Evolutionary conservation across 495 filamentous ascomycete genomes (phyloP).

Genomic region (Daldinia caldariorum): DNA sequence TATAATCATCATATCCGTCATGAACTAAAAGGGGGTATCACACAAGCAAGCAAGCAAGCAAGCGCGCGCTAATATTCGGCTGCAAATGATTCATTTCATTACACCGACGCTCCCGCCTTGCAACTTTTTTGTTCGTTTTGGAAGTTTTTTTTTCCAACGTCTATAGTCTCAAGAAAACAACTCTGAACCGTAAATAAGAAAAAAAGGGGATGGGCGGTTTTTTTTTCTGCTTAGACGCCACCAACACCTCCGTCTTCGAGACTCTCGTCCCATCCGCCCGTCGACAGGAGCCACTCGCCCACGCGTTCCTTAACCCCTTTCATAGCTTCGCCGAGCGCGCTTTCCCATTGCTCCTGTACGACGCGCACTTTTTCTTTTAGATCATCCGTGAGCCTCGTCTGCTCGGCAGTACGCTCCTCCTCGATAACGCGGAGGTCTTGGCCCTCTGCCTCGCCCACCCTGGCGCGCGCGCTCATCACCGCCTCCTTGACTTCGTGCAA

Average conservation of each 20-base stretch:
- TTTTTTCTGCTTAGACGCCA: constrained; percentile 43
- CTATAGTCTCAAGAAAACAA: background rate
- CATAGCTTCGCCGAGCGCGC: constrained; percentile 62
- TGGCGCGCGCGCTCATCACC: constrained; percentile 69
- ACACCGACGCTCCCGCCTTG: constrained; percentile 1
- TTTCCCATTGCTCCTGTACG: constrained; percentile 85
- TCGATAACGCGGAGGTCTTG: constrained; percentile 68
- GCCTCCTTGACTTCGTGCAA: constrained; percentile 91
- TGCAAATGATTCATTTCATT: constrained; percentile 6
- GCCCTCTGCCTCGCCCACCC: constrained; percentile 64
- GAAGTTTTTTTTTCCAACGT: background rate
- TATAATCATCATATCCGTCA: constrained; percentile 19
- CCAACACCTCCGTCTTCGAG: constrained; percentile 62
- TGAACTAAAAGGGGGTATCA: constrained; percentile 35
- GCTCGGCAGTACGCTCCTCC: constrained; percentile 70
- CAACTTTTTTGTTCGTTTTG: constrained; percentile 1
- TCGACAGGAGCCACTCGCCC: constrained; percentile 69
- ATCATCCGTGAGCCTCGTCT: constrained; percentile 77
- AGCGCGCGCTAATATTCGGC: background rate
- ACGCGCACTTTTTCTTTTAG: constrained; percentile 89
- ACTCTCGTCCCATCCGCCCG: constrained; percentile 79
- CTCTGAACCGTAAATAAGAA: background rate
- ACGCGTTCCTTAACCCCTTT: constrained; percentile 65
- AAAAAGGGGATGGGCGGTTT: no score
- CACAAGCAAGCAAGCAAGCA: constrained; percentile 26